Conservation (phyloP, 2,329 filamentous ascomycete genomes). For the Penicillium hesseltinei region DNA sequence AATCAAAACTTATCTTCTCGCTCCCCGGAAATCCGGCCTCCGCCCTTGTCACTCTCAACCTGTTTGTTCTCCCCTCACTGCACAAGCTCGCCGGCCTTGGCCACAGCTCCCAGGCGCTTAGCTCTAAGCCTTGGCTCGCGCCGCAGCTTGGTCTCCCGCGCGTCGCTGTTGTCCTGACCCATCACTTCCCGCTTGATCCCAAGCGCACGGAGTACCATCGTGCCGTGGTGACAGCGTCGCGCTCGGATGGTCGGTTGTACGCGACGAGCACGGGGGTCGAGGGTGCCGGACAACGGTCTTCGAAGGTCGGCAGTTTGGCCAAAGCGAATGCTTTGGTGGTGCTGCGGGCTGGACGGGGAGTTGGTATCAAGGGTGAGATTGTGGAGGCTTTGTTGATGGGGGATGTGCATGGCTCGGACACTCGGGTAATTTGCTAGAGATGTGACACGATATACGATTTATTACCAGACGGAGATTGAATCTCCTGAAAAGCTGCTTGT, state of each 20-base stretch:
- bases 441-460: constrained; percentile 8
- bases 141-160: constrained; percentile 66
- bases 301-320: constrained; percentile 80
- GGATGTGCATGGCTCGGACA: constrained; percentile 34
- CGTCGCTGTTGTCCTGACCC: constrained; percentile 67
- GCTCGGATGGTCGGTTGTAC: constrained; percentile 63
- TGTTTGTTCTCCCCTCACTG: constrained; percentile 87
- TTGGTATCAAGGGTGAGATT: constrained; percentile 65
- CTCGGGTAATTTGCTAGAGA: constrained; percentile 19
- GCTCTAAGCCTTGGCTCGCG: constrained; percentile 43
- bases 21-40: constrained; percentile 93
- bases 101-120: constrained; percentile 20
- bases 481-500: constrained; percentile 7
- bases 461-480: constrained; percentile 9
- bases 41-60: constrained; percentile 86
- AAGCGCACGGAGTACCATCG: constrained; percentile 84
- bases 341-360: constrained; percentile 48
- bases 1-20: constrained; percentile 75
- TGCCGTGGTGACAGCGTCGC: constrained; percentile 65
- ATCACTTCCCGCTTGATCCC: constrained; percentile 73
- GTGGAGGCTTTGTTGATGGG: constrained; percentile 81
- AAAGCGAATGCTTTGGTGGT: constrained; percentile 84
- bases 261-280: constrained; percentile 77
- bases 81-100: constrained; percentile 70
- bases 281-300: constrained; percentile 69